Evolutionary conservation across 176 grass and related monocot species (phyloP).

Genomic region (Lolium rigidum): DNA sequence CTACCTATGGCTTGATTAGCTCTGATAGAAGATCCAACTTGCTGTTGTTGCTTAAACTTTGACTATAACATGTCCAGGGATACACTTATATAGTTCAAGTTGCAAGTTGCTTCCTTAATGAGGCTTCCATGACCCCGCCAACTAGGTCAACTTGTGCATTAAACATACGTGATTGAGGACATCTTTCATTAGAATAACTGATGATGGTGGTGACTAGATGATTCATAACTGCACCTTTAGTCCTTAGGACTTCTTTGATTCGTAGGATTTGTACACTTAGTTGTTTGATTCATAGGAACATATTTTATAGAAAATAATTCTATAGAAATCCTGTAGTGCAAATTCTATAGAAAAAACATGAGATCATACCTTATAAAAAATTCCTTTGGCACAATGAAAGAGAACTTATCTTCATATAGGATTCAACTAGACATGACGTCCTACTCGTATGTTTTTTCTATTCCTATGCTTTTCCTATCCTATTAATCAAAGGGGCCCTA

Average conservation of each 20-base stretch:
- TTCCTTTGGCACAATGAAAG: too few species aligned
- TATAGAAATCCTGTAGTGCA: too few species aligned
- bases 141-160: conserved; percentile 27
- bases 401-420: too few species aligned
- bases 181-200: conserved; percentile 29
- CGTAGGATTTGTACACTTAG: too few species aligned
- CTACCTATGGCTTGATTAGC: conserved; percentile 33
- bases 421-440: too few species aligned
- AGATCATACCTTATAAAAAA: too few species aligned
- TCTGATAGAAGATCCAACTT: conserved; percentile 23
- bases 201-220: conserved; percentile 25
- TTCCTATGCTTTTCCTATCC: too few species aligned
- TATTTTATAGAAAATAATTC: too few species aligned
- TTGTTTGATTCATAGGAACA: too few species aligned
- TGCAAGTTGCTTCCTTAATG: conserved; percentile 47
- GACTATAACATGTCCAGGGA: conserved; percentile 33
- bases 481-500: too few species aligned
- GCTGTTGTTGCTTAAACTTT: conserved; percentile 19
- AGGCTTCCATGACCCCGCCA: conserved; percentile 35
- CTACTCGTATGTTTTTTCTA: too few species aligned
- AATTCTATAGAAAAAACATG: too few species aligned
- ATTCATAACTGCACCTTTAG: conserved; percentile 27
- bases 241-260: background rate
- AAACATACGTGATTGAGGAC: background rate
- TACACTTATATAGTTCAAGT: conserved; percentile 25